Conservation (phyloP, 305 asterid genomes). For the Fraxinus ornus region DNA sequence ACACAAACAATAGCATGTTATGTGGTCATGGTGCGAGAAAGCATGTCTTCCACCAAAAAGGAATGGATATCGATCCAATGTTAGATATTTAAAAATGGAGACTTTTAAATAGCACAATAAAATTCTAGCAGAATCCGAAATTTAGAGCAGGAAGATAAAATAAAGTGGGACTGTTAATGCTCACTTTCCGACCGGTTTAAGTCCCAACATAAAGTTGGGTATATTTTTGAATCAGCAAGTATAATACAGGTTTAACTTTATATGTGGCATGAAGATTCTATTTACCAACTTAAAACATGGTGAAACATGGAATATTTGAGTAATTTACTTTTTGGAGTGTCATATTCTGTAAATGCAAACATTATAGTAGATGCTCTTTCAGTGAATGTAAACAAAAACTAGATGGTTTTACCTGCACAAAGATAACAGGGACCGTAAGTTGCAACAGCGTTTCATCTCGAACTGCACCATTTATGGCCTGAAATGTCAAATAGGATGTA, state of each 20-base stretch:
- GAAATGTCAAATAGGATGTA: constrained; percentile 14
- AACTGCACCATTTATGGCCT: constrained; percentile 64
- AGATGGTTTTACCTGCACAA: constrained; percentile 64
- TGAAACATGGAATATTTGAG: neutral
- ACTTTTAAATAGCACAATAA: neutral
- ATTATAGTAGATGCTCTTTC: neutral
- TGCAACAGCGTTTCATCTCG: constrained; percentile 70
- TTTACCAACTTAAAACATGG: neutral
- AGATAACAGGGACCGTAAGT: constrained; percentile 62
- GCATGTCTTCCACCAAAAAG: neutral
- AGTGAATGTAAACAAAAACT: neutral
- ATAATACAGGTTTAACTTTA: neutral
- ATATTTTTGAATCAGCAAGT: neutral
- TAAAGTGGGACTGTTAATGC: neutral
- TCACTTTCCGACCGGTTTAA: neutral
- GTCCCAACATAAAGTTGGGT: neutral
- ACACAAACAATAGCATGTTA: constrained; percentile 18
- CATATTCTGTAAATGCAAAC: neutral
- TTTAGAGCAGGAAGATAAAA: neutral
- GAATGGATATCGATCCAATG: neutral
- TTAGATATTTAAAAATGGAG: neutral
- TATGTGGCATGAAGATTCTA: neutral
- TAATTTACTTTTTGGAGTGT: neutral
- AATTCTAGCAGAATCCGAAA: neutral
- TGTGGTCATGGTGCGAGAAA: neutral